Evolutionary conservation across 768 basidiomycete species (phyloP), one percentile per base, ranked within the genome.

Genomic region (Trichaptum fuscoviolaceum): DNA sequence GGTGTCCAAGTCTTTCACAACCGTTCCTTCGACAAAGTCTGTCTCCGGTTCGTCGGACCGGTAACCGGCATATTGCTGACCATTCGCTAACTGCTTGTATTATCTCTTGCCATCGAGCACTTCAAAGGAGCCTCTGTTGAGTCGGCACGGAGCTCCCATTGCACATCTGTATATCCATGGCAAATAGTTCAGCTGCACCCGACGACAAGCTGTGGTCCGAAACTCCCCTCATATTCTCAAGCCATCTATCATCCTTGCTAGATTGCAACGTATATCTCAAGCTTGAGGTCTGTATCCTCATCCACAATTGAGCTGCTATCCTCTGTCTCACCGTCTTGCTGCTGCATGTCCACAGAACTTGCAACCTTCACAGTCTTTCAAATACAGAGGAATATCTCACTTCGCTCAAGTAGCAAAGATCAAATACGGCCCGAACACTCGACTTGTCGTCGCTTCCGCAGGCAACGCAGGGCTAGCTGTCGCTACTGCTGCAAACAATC

Each of bases 391-490:
- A 6, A 80, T 92, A 35, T 88, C 89, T 23, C 80, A 82, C 67
- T 88, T 89, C 69, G 79, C 85, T 1, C 82, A 85, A 69, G 77
- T 80, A 34, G 83, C 83, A 23, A 80, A 81, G 64, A 77, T 81
- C 66, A 76, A 73, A 23, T 79, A 84, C 64, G 91, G 91, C 0
- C 73, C 81, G 15, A 72, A 74, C 30, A 78, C 87, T 6, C 91
- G 91, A 73, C 77, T 87, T 58, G 78, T 92, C 58, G 85, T 87
- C 63, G 90, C 91, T 0, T 93, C 91, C 0, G 84, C 88, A 5
- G 91, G 91, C n/a, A 92, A 93, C 71, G 92, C 89, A n/a, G 91
- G 87, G 0, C 77, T 91, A 17, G 91, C 90, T 15, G 83, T 84
- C 0, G 90, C 90, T 18, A 83, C 84, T 68, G 87, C 86, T 24